phyloP scores from a whole-genome alignment of 2,329 filamentous ascomycete species.

The Akanthomyces lecanii region DNA sequence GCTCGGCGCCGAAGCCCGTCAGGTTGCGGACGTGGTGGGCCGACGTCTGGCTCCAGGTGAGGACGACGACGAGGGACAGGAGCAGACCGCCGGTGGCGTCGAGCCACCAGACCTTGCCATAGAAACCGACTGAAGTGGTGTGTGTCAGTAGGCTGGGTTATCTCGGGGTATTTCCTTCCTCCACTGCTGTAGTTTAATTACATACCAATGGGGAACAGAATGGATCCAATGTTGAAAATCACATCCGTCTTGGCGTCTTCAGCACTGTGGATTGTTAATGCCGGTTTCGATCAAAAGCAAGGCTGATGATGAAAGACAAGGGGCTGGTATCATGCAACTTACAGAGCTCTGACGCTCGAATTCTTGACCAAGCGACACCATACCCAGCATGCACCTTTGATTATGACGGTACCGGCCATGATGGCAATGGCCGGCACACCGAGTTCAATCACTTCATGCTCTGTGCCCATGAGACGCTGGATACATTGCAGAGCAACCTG shows the following conservation, averaged over 20 bases:
- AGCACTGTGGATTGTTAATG: conserved; percentile 31
- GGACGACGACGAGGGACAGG: conserved; percentile 73
- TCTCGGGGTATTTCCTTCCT: neutral
- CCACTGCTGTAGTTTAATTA: conserved; percentile 8
- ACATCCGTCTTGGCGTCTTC: conserved; percentile 65
- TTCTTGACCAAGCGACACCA: conserved; percentile 86
- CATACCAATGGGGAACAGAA: conserved; percentile 72
- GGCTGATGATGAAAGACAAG: conserved; percentile 4
- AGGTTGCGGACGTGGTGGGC: conserved; percentile 75
- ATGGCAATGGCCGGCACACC: conserved; percentile 69
- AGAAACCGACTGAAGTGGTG: conserved; percentile 59
- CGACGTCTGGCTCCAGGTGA: conserved; percentile 72
- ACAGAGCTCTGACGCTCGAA: conserved; percentile 76
- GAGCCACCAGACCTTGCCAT: conserved; percentile 75
- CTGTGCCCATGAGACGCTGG: conserved; percentile 54
- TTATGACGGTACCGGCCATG: conserved; percentile 75
- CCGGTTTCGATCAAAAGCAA: conserved; percentile 19
- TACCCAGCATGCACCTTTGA: conserved; percentile 79
- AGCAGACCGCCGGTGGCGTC: conserved; percentile 74
- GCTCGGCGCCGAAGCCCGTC: conserved; percentile 71
- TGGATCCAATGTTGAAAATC: conserved; percentile 85
- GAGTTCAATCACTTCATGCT: conserved; percentile 69
- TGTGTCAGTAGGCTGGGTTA: neutral
- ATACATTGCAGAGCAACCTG: conserved; percentile 72
- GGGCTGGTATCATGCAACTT: conserved; percentile 27